These are phyloP conservation scores for Trypanosoma vivax DNA, from an alignment of 208 protist species.

Conservation along the genomic window DNA sequence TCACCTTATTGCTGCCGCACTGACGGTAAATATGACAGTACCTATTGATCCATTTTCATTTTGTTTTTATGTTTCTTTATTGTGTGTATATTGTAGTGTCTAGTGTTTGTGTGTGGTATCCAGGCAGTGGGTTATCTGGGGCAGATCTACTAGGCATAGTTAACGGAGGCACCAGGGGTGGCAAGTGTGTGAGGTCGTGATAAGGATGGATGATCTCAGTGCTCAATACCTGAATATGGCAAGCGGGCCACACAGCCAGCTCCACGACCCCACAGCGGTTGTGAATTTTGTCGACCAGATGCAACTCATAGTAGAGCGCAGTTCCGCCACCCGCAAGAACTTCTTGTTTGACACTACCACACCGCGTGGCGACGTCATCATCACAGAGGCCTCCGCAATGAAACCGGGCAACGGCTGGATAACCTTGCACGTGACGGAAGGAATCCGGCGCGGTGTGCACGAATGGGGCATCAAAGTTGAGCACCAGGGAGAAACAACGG, in stretches of 20 bases:
- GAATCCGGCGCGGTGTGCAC: constrained; percentile 79
- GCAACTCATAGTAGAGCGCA: constrained; percentile 54
- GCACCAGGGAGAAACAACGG: constrained; percentile 87
- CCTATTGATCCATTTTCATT: too few species aligned
- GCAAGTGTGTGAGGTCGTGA: too few species aligned
- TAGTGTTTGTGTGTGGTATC: too few species aligned
- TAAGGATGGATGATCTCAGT: constrained; percentile 73
- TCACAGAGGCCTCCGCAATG: constrained; percentile 83
- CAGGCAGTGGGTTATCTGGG: too few species aligned
- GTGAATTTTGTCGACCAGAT: constrained; percentile 72
- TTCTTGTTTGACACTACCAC: constrained; percentile 87
- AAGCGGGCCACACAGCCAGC: constrained; percentile 52
- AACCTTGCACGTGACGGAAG: constrained; percentile 87
- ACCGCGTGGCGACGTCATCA: constrained; percentile 81
- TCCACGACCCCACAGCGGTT: constrained; percentile 55
- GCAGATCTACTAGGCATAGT: too few species aligned
- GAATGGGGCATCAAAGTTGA: constrained; percentile 91
- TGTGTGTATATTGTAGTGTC: too few species aligned
- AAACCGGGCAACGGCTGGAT: constrained; percentile 90
- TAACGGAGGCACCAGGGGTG: too few species aligned
- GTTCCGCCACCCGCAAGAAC: constrained; percentile 69
- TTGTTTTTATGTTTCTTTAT: too few species aligned
- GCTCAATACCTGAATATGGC: constrained; percentile 68
- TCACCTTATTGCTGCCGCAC: too few species aligned
- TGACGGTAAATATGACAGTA: too few species aligned